Evolutionary conservation across 176 grass and related monocot genomes (phyloP), one percentile per base, ranked within the genome.

Genomic region (Saccharum officinarum): DNA sequence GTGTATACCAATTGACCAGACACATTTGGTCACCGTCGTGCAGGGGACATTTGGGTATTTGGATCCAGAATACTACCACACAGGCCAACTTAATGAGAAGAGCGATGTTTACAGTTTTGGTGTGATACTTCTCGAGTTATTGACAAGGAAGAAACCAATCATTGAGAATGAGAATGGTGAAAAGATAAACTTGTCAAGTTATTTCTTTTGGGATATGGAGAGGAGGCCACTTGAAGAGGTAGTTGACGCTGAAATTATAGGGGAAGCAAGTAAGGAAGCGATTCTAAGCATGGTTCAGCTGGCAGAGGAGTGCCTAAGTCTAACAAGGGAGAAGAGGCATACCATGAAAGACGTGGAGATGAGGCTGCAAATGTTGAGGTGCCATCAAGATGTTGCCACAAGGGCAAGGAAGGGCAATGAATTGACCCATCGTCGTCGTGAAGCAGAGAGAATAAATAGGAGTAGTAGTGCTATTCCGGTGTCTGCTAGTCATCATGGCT

Each of bases 341-440:
- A 75, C 10, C 77, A 81, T 86, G 85, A 86, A 86, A 36, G 69
- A 86, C 7, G 77, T 81, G 42, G 85, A 86, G 85, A 67, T 81
- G 78, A 81, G 78, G 47, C 25, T 82, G 3, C 85, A 76, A 20
- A 20, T 59, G 46, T 23, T 87, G 70, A 82, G 60, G 45, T 15
- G 12, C 26, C 22, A n/a, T 4, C 6, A 41, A 3, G 54, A 22
- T 12, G 36, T n/a, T n/a, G 36, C 75, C 8, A 36, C 54, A 3
- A 8, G 12, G 54, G 4, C 20, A 11, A 62, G 12, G 12, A 26
- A 12, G 10, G 5, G 7, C 18, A n/a, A 78, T 1, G 20, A 33
- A 59, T 2, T 16, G 34, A 8, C 1, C 8, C 67, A 8, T 40
- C 2, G 11, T 31, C 25, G 23, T 44, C 0, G 46, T 69, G 73